Base-by-base conservation (phyloP, 176 grass and related monocot genomes). In the Carex cristatella region DNA sequence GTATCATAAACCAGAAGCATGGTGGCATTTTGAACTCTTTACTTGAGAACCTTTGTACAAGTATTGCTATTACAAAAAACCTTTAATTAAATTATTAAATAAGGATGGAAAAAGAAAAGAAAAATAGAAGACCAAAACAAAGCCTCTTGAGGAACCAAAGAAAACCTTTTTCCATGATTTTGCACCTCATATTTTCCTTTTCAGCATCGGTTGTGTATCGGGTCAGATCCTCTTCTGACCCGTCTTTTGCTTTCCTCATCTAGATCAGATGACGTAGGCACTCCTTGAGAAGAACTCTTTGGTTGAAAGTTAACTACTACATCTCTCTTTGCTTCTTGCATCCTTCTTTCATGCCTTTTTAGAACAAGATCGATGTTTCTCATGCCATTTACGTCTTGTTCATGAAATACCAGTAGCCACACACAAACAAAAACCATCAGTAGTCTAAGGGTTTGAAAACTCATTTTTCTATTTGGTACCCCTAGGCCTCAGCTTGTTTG, bases 131-230 rank as follows among this genome's bases (percentile, higher is more conserved):
- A 86, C 67, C 56, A 57, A 85, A 63, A 83, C 56, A 62, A 85
- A 57, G 61, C 32, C 81, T 86, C n/a, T 8, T 56, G 33, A 76
- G 19, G 62, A 64, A 61, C 69, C 46, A 56, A 59, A 19, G 32
- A 31, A 42, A 37, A 48, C 38, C 38, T 69, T 51, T 60, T 31
- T 79, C 56, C 19, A 38, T 31, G 53, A 77, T 64, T 76, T 74
- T 66, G 49, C 65, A 61, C 40, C 30, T 75, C 11, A 32, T 78
- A 59, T 37, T 65, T 81, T 81, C 68, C 48, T 67, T 76, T 70
- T 90, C 86, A 90, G 70, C 84, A 92, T 57, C 69, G 83, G 30
- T 92, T 92, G 72, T 91, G 89, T 79, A 94, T 94, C 1, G 86
- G 88, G 81, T 92, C 88, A 9, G 88, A 90, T 65, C 93, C 89